These are phyloP conservation scores for Dioscorea dumetorum DNA, from an alignment of 106 monocot species.

Conservation along the genomic window DNA sequence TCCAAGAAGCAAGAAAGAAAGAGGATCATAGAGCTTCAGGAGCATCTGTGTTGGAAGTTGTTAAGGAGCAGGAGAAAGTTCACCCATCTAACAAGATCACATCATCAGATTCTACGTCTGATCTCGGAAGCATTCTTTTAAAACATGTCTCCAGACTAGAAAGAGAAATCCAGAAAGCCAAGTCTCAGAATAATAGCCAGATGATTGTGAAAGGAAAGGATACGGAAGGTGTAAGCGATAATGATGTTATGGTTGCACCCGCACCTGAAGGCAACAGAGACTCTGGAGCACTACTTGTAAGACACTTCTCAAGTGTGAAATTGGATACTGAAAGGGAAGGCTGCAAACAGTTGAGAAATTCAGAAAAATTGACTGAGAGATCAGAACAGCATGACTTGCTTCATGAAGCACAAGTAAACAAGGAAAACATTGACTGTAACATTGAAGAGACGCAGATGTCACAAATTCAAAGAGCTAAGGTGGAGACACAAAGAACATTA, in stretches of 20 bases:
- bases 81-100: neutral
- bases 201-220: slow-evolving; percentile 1
- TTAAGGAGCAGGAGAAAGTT: neutral
- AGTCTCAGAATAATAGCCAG: slow-evolving; percentile 12
- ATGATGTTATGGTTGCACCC: slow-evolving; percentile 1
- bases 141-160: slow-evolving; percentile 73
- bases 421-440: slow-evolving; percentile 35
- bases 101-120: slow-evolving; percentile 12
- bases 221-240: neutral
- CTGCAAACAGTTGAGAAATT: neutral
- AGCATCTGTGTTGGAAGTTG: neutral
- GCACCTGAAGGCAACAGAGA: neutral
- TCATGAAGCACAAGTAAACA: slow-evolving; percentile 7
- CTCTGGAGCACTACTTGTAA: neutral
- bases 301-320: neutral
- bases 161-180: slow-evolving; percentile 56
- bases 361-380: neutral
- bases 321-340: slow-evolving; percentile 1
- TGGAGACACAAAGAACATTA: slow-evolving; percentile 41
- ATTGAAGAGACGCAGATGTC: slow-evolving; percentile 15
- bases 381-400: neutral
- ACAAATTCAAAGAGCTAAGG: slow-evolving; percentile 41
- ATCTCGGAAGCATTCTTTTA: slow-evolving; percentile 56
- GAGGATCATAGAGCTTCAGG: neutral
- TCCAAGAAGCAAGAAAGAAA: slow-evolving; percentile 55